phyloP scores from a whole-genome alignment of 139 green algal genomes.

The Trebouxia sp. region DNA sequence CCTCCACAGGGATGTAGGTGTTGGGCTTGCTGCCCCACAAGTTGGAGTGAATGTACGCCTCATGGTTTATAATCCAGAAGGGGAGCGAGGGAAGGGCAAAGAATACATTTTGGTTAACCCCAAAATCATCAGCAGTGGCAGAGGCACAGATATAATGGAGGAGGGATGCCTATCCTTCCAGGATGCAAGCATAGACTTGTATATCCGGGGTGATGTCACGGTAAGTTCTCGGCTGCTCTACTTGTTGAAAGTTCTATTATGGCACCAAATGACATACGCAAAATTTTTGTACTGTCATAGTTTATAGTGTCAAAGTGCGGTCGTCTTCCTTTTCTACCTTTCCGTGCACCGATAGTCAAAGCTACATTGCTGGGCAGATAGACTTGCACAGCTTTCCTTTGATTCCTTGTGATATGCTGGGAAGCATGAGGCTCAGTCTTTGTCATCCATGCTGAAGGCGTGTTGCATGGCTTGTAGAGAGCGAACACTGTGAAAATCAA shows the following conservation, averaged over 20 bases:
- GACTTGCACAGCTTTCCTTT: neutral
- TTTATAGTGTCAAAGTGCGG: neutral
- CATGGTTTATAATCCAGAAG: constrained; percentile 97
- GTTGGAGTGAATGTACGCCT: constrained; percentile 96
- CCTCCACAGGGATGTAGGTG: constrained; percentile 96
- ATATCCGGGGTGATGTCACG: neutral
- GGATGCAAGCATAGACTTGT: neutral
- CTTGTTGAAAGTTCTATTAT: neutral
- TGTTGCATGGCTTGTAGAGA: constrained; percentile 50
- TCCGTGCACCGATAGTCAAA: too few species aligned
- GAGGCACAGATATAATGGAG: constrained; percentile 60
- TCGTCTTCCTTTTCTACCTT: neutral
- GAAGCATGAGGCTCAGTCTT: too few species aligned
- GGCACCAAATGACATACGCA: neutral
- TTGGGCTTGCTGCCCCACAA: constrained; percentile 94
- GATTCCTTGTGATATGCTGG: neutral
- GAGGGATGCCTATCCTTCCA: constrained; percentile 93
- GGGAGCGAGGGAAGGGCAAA: constrained; percentile 47
- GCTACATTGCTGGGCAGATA: neutral
- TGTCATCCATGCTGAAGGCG: neutral
- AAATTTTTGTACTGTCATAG: neutral
- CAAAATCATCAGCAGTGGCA: constrained; percentile 59
- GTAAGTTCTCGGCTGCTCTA: too few species aligned
- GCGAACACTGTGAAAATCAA: constrained; percentile 76
- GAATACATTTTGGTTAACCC: constrained; percentile 94